Evolutionary conservation across 768 basidiomycete genomes (phyloP), one percentile per base, ranked within the genome.

Genomic region (Suillus fuscotomentosus): DNA sequence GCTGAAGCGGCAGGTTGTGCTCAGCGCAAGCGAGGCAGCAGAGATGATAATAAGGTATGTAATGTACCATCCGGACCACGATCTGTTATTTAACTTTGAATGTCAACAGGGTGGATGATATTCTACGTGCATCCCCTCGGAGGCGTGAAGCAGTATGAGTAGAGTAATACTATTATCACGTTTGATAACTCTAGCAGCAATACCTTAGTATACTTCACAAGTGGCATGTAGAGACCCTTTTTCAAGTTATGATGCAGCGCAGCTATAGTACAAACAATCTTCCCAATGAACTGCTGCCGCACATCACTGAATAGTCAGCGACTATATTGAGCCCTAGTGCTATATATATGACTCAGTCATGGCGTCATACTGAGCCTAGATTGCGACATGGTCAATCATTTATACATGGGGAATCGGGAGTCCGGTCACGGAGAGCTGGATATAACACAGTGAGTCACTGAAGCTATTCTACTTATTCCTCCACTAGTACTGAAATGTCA

Each of bases 41-140:
- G 97, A 99, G 82, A 99, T 99, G 97, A 98, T 99, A 69, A 86
- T 99, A 67, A 86, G 97, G 91, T 92, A 78, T 34, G 86, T 76
- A 20, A 10, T 10, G 2, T 9, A 43, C 57, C 59, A 22, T 57
- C 45, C 24, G 48, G 63, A 51, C 10, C 66, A 11, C 4, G 10
- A 5, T 24, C 45, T 60, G 56, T 11, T 59, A 48, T 34, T 54
- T 62, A 45, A 67, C 15, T 60, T 67, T 56, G 68, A 64, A 43
- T 39, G 13, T 59, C 36, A 60, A 10, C 64, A 95, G 92, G 62
- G 95, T 97, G 59, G 96, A 98, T 70, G 94, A 97, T 74, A 97
- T 97, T 69, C 82, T 97, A 67, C 84, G 94, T 60, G 86, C 92
- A 22, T 83, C 95, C 54, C 95, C 95, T 14, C 83, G 95, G 73